A percentile compares a stretch with the other conserved stretches of the same genome.
Evolutionary conservation across 108 stramenopile species (phyloP).

Genomic region (Thalassiosira profunda): DNA sequence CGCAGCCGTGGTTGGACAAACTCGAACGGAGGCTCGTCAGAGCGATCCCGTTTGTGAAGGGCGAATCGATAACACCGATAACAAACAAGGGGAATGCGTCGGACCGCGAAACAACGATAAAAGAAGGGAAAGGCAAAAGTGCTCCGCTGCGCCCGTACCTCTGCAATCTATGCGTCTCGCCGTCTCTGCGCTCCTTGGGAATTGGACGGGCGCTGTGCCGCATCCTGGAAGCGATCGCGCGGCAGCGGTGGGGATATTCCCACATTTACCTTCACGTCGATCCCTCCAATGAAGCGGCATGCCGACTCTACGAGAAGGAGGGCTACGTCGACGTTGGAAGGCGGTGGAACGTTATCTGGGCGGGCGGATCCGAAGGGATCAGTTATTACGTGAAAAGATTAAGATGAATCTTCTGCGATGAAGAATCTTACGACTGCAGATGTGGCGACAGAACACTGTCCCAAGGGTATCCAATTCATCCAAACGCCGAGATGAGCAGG

Average conservation of each 20-base stretch:
- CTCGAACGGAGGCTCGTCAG: slow-evolving; percentile 66
- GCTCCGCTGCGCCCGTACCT: slow-evolving; percentile 77
- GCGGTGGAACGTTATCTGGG: slow-evolving; percentile 87
- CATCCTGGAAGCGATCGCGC: slow-evolving; percentile 81
- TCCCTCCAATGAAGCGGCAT: slow-evolving; percentile 75
- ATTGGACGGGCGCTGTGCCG: slow-evolving; percentile 77
- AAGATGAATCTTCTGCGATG: too few relatives aligned
- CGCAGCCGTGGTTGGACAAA: slow-evolving; percentile 79
- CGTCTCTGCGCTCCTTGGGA: slow-evolving; percentile 57
- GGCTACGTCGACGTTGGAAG: slow-evolving; percentile 74
- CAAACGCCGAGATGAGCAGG: slow-evolving; percentile 23
- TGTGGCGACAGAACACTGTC: too few relatives aligned
- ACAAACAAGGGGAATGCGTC: slow-evolving; percentile 20
- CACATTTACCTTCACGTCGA: slow-evolving; percentile 86
- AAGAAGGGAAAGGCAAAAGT: slow-evolving; percentile 4
- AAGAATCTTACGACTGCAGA: too few relatives aligned
- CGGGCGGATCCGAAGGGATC: slow-evolving; percentile 73
- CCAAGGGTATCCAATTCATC: too few relatives aligned
- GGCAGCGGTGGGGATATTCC: slow-evolving; percentile 64
- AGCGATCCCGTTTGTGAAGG: slow-evolving; percentile 43
- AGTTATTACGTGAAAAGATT: slow-evolving; percentile 79
- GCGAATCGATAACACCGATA: not conserved
- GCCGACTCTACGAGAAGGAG: slow-evolving; percentile 72
- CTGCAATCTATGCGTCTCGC: slow-evolving; percentile 81
- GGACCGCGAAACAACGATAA: not conserved